These are phyloP conservation scores for Linnemannia zychae DNA, from an alignment of 192 early-diverging fungal genomes.

Conservation along the genomic window DNA sequence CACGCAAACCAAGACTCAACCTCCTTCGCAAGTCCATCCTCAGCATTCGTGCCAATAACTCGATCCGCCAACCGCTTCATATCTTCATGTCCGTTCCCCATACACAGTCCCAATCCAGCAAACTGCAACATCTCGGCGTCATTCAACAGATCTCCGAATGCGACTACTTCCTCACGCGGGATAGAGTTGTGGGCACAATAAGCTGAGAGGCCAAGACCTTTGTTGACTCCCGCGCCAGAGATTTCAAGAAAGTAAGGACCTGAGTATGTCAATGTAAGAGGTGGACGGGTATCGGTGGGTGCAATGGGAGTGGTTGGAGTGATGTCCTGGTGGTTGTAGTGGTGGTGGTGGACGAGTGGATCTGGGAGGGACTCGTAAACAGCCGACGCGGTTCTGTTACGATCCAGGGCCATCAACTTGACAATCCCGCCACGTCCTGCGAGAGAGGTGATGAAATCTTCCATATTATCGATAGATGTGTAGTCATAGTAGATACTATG, in stretches of 20 bases:
- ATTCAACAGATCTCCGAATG: constrained; percentile 67
- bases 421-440: constrained; percentile 34
- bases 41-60: constrained; percentile 49
- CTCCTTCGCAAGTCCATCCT: constrained; percentile 59
- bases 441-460: constrained; percentile 15
- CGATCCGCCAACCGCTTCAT: constrained; percentile 53
- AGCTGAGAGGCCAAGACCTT: constrained; percentile 55
- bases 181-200: constrained; percentile 43
- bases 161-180: constrained; percentile 40
- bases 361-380: constrained; percentile 35
- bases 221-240: constrained; percentile 60
- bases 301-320: neutral
- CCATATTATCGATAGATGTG: constrained; percentile 18
- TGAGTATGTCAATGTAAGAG: constrained; percentile 31
- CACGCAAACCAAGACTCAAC: constrained; percentile 37
- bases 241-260: constrained; percentile 61
- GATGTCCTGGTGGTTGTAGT: neutral
- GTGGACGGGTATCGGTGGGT: neutral
- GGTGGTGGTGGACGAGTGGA: neutral
- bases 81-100: constrained; percentile 56
- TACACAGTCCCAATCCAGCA: constrained; percentile 59
- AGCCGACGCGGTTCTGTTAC: constrained; percentile 27
- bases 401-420: constrained; percentile 47
- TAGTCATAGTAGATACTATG: constrained; percentile 44
- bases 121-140: constrained; percentile 63